Base-by-base conservation (phyloP, 176 grass and related monocot genomes). In the Saccharum officinarum region DNA sequence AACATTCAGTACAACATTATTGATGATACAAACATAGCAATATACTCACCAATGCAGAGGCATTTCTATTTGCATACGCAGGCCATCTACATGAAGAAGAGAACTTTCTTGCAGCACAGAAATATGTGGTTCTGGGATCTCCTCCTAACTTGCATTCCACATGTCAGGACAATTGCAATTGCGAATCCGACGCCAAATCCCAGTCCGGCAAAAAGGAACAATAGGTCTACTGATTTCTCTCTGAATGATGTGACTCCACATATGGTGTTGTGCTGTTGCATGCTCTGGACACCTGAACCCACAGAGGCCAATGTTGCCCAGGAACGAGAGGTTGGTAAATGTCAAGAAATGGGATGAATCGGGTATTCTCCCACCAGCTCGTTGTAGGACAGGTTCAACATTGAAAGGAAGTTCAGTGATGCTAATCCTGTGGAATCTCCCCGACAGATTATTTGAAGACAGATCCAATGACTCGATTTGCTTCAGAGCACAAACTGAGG, bases 101-200 rank as follows among this genome's bases (percentile, higher is more conserved):
- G 8, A 0, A 60, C 55, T 60, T 60, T 60, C 22, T 60, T 60
- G 3, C 22, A 60, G 55, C 55, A 23, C 22, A 60, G 0, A 4
- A 60, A 11, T 23, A 10, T 60, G 55, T 23, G 22, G 55, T 60
- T 60, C 8, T 60, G 20, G 22, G 55, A 60, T 60, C 55, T 60
- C 20, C 54, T 59, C 55, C 55, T 60, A 23, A 60, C 55, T 0
- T 0, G 55, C 6, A 77, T 61, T 77, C 75, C 34, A 20, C 75
- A 77, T 1, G 52, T 46, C 25, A 66, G 6, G 6, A 65, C 61
- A 64, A 83, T 17, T 2, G 23, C 39, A 15, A 47, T 15, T 8
- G 55, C 54, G 10, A 83, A 64, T 5, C 81, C 69, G 14, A 47
- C 4, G 3, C 81, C 81, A 33, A 75, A 63, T 57, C 81, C 81